Base-by-base conservation (phyloP, 2,329 filamentous ascomycete genomes). In the Hortaea werneckii region DNA sequence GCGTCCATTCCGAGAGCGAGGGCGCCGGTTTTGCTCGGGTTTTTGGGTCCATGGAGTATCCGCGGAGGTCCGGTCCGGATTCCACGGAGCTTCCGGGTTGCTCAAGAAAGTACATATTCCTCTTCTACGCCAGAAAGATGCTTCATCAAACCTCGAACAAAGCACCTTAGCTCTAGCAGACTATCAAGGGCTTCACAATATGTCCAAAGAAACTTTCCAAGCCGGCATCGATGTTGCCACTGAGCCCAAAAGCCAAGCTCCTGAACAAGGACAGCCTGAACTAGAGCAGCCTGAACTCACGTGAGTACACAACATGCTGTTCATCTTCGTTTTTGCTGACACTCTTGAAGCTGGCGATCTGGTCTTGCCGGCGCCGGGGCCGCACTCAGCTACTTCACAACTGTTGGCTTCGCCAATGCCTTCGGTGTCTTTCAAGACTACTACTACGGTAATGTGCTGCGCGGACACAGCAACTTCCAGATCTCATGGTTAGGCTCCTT, bases 401-500 rank as follows among this genome's bases (percentile, higher is more conserved):
- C 55, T 13, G 52, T 58, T 3, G 58, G 58, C 5, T 57, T 59
- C 42, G 42, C 55, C 29, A 61, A 60, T 37, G 54, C 57, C 8
- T 60, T 41, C 26, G 40, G 26, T 26, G 26, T 42, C 37, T 40
- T 42, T 34, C 41, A 43, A 38, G 47, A 55, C 50, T 58, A 60
- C 47, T 60, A 60, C 47, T 46, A 41, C n/a, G 30, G 44, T 5
- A 38, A 51, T 32, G 46, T 52, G 27, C 45, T 60, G 6, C 47
- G 42, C 2, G 45, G 43, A 27, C 43, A 57, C 11, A 47, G 51
- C 3, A 47, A 50, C 37, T 59, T 56, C 39, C 47, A 58, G 32
- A 60, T 62, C 10, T 52, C 58, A 12, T 62, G 59, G 59, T 53
- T 62, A 10, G 59, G 59, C 8, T 57, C 56, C 8, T 56, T 61